Evolutionary conservation across 2,329 filamentous ascomycete species (phyloP).

Genomic region (Sporothrix protearum): DNA sequence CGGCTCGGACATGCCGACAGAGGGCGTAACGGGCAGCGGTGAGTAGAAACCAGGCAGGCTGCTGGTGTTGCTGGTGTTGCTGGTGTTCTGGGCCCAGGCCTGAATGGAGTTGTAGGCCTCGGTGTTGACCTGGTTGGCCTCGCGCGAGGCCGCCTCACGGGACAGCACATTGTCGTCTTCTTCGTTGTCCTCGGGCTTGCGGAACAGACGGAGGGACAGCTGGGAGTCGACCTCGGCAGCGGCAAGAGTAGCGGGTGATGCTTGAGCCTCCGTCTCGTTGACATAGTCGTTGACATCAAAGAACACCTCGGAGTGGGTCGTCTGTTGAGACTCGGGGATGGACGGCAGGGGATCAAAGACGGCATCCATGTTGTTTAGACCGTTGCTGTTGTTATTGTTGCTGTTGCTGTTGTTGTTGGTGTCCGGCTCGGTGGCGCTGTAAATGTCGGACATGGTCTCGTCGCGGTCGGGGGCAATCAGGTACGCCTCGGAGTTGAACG

Average conservation of each 20-base stretch:
- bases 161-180: constrained; percentile 48
- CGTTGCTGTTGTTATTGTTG: background rate
- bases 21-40: constrained; percentile 53
- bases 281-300: constrained; percentile 27
- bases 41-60: constrained; percentile 55
- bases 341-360: constrained; percentile 23
- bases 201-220: constrained; percentile 31
- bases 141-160: constrained; percentile 35
- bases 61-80: constrained; percentile 36
- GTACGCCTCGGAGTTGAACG: constrained; percentile 35
- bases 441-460: constrained; percentile 50
- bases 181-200: constrained; percentile 38
- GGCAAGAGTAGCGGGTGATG: background rate
- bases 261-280: background rate
- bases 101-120: constrained; percentile 60
- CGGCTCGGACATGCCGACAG: constrained; percentile 49
- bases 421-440: constrained; percentile 43
- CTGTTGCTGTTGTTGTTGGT: no score
- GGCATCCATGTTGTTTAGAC: constrained; percentile 11
- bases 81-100: constrained; percentile 58
- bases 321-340: constrained; percentile 7
- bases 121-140: constrained; percentile 45
- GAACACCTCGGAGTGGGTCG: constrained; percentile 22
- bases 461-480: constrained; percentile 44
- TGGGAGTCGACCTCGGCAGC: background rate